Base-by-base conservation (phyloP, 139 green algal genomes). In the Micromonas commoda region DNA sequence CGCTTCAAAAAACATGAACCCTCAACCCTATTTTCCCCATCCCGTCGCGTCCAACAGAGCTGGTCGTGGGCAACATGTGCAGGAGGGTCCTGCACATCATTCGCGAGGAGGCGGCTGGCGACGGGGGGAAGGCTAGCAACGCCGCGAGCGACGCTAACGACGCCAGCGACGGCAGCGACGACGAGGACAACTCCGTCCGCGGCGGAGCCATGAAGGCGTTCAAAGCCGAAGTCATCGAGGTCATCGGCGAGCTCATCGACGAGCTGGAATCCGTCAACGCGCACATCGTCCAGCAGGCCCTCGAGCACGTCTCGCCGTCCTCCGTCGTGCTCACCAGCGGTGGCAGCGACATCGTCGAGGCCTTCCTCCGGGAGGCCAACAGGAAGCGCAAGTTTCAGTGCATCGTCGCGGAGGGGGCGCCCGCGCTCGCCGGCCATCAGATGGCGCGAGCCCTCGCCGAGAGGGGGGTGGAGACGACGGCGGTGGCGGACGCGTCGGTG, bases 291-390 rank as follows among this genome's bases (percentile, higher is more conserved):
- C 57, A 87, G 64, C 92, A 98, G 86, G 90, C 88, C 0, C 82
- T 90, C 33, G 93, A 98, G 77, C 90, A 97, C 82, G 94, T 98
- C 38, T 91, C 97, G 78, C 86, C 93, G 29, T 94, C 96, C n/a
- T 64, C 74, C 31, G 79, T 86, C 23, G 81, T 86, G 35, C 33
- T 86, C 24, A 86, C 82, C 24, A 23, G 80, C 5, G 82, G 73
- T 2, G 13, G n/a, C 51, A 84, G 69, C 3, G 31, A 35, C 9
- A 78, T 79, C 9, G 89, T 90, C 23, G 77, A 85, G 33, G 78
- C 87, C 0, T 98, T 99, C 67, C 82, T 99, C 24, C 86, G 83
- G 38, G 86, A 94, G 37, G 93, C 95, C 3, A 82, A 81, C 6
- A 90, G 93, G 82, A 97, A 97, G 88, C 85, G 93, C 2, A 85